Evolutionary conservation across 2,329 filamentous ascomycete genomes (phyloP).

Genomic region (Dothidotthia symphoricarpi): DNA sequence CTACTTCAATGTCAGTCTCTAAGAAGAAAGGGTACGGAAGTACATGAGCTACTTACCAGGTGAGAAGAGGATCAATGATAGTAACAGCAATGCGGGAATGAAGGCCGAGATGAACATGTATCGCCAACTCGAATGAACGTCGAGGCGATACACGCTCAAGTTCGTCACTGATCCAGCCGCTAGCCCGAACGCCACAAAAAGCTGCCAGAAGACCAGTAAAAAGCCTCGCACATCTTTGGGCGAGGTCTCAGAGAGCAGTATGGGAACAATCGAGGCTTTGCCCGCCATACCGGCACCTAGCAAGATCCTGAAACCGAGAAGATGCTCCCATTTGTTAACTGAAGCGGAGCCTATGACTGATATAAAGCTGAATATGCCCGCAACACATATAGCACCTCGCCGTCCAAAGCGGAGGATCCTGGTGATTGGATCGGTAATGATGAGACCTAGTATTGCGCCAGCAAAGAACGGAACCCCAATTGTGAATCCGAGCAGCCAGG

Average conservation of each 20-base stretch:
- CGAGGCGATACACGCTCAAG: no score
- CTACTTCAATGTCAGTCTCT: background rate
- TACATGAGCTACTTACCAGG: constrained; percentile 3
- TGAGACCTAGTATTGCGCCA: constrained; percentile 1
- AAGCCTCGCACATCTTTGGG: constrained; percentile 43
- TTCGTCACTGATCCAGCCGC: constrained; percentile 9
- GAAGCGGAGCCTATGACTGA: constrained; percentile 7
- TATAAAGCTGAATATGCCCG: constrained; percentile 26
- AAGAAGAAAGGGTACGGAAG: background rate
- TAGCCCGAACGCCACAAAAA: constrained; percentile 42
- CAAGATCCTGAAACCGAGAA: constrained; percentile 12
- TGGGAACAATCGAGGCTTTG: constrained; percentile 42
- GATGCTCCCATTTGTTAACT: constrained; percentile 9
- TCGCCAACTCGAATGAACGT: no score
- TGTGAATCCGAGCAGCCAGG: constrained; percentile 1
- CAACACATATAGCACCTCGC: constrained; percentile 30
- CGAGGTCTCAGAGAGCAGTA: constrained; percentile 43
- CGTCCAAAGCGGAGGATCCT: constrained; percentile 30
- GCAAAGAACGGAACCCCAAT: constrained; percentile 4
- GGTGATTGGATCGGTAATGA: constrained; percentile 1
- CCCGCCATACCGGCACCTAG: constrained; percentile 42
- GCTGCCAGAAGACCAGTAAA: constrained; percentile 44
- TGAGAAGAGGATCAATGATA: constrained; percentile 2
- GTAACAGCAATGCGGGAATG: no score
- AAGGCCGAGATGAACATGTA: no score